phyloP scores from a whole-genome alignment of 257 asterid species.

The Avicennia marina region DNA sequence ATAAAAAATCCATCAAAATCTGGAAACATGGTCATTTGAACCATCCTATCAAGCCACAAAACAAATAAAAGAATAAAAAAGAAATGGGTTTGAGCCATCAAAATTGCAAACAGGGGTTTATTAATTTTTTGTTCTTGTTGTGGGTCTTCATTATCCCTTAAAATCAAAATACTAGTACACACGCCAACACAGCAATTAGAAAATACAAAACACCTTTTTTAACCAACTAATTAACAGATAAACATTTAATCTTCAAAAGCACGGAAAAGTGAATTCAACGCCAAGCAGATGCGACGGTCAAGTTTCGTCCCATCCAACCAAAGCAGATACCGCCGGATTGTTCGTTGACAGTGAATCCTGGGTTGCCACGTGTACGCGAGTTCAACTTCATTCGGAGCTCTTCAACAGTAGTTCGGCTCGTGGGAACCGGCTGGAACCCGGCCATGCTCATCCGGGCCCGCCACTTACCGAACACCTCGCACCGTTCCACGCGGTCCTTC shows the following conservation, averaged over 20 bases:
- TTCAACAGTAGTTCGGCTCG: conserved; percentile 42
- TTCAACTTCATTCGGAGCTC: conserved; percentile 42
- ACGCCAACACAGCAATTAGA: too few relatives aligned
- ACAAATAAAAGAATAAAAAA: too few relatives aligned
- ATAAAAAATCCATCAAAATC: too few relatives aligned
- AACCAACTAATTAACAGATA: background rate
- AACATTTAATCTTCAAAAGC: background rate
- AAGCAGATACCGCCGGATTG: conserved; percentile 57
- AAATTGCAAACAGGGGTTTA: too few relatives aligned
- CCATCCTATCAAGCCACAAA: too few relatives aligned
- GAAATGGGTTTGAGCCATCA: too few relatives aligned
- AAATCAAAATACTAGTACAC: too few relatives aligned
- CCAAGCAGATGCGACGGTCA: conserved; percentile 82
- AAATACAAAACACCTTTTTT: too few relatives aligned
- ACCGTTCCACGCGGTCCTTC: conserved; percentile 72
- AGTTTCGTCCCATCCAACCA: conserved; percentile 79
- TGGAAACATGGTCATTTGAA: too few relatives aligned
- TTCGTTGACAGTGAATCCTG: conserved; percentile 63
- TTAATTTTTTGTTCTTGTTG: too few relatives aligned
- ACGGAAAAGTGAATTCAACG: conserved; percentile 25
- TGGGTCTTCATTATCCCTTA: too few relatives aligned
- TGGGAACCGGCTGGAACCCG: conserved; percentile 39
- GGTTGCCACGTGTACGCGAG: conserved; percentile 70
- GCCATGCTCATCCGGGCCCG: conserved; percentile 77
- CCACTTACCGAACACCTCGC: conserved; percentile 80